Percentiles rank a stretch among this genome's conserved stretches.
These are phyloP conservation scores for Apiospora marii DNA, from an alignment of 2,329 filamentous ascomycete species.

Conservation along the genomic window DNA sequence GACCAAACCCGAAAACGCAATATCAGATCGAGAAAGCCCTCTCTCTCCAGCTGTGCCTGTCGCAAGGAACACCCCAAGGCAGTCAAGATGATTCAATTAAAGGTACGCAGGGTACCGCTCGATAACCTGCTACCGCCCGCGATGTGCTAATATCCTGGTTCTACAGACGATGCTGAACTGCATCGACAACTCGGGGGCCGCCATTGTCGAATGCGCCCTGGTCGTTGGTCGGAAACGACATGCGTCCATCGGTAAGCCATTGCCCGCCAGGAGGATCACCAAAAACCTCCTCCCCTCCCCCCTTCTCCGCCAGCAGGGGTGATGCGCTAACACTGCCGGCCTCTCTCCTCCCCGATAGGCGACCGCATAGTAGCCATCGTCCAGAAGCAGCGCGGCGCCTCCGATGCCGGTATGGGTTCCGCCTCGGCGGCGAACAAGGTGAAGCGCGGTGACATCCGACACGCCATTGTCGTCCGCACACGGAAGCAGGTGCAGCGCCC, in stretches of 20 bases:
- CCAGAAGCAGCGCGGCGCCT: conserved; percentile 89
- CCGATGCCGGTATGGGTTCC: conserved; percentile 75
- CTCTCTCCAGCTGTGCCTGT: neutral
- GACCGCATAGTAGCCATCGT: conserved; percentile 98
- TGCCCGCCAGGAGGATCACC: neutral
- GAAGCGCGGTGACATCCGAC: conserved; percentile 92
- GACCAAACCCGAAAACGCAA: neutral
- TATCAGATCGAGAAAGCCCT: conserved; percentile 10
- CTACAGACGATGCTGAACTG: conserved; percentile 92
- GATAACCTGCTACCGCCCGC: neutral
- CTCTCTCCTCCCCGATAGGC: conserved; percentile 59
- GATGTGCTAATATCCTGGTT: neutral
- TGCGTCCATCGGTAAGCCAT: conserved; percentile 79
- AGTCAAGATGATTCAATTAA: conserved; percentile 88
- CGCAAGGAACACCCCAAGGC: conserved; percentile 15
- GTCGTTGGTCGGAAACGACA: conserved; percentile 89
- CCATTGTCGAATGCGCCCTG: conserved; percentile 94
- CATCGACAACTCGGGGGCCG: conserved; percentile 99
- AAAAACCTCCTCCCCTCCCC: conserved; percentile 34
- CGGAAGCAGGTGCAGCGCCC: conserved; percentile 84
- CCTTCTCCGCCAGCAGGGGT: neutral
- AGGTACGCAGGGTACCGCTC: conserved; percentile 57
- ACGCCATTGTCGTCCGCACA: conserved; percentile 94
- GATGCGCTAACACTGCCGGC: neutral
- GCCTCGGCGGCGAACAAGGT: conserved; percentile 87